Percentiles rank a stretch among this genome's conserved stretches.
Evolutionary conservation across 2,329 filamentous ascomycete species (phyloP).

Genomic region (Monosporascus sp.): DNA sequence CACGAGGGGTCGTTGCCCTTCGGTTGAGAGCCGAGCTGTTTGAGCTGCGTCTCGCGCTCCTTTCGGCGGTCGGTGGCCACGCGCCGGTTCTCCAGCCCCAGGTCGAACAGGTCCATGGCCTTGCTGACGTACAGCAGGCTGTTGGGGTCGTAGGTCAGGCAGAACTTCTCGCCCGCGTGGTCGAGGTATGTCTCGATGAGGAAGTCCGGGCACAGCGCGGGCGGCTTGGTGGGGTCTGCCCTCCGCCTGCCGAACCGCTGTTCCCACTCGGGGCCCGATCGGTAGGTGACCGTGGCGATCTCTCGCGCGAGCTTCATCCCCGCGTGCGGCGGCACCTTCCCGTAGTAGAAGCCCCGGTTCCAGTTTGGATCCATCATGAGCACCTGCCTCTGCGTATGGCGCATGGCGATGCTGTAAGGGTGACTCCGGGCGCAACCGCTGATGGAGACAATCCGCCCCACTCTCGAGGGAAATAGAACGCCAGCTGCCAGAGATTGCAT

Average conservation of each 20-base stretch:
- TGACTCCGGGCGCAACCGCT: slow-evolving; percentile 92
- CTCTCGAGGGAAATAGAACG: slow-evolving; percentile 73
- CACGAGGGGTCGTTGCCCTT: slow-evolving; percentile 49
- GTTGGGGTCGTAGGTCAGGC: slow-evolving; percentile 92
- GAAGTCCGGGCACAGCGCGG: slow-evolving; percentile 94
- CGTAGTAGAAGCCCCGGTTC: slow-evolving; percentile 93
- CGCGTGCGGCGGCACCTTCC: slow-evolving; percentile 78
- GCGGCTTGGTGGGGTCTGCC: slow-evolving; percentile 79
- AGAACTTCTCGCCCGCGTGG: slow-evolving; percentile 97
- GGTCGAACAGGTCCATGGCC: slow-evolving; percentile 97
- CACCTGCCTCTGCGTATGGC: slow-evolving; percentile 93
- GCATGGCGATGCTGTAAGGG: slow-evolving; percentile 97
- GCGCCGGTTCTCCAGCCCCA: slow-evolving; percentile 66
- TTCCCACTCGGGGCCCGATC: slow-evolving; percentile 96
- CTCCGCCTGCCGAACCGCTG: slow-evolving; percentile 83
- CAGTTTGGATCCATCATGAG: slow-evolving; percentile 99
- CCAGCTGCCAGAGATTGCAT: slow-evolving; percentile 94
- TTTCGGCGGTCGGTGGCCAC: slow-evolving; percentile 57
- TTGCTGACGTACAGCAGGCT: slow-evolving; percentile 95
- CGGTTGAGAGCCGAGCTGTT: slow-evolving; percentile 34
- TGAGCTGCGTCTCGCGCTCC: slow-evolving; percentile 52
- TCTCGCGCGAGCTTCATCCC: slow-evolving; percentile 98
- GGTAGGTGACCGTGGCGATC: slow-evolving; percentile 96
- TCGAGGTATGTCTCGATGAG: slow-evolving; percentile 97
- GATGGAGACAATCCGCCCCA: slow-evolving; percentile 79